Evolutionary conservation across 2,329 filamentous ascomycete genomes (phyloP).

Genomic region (Aspergillus puulaauensis): DNA sequence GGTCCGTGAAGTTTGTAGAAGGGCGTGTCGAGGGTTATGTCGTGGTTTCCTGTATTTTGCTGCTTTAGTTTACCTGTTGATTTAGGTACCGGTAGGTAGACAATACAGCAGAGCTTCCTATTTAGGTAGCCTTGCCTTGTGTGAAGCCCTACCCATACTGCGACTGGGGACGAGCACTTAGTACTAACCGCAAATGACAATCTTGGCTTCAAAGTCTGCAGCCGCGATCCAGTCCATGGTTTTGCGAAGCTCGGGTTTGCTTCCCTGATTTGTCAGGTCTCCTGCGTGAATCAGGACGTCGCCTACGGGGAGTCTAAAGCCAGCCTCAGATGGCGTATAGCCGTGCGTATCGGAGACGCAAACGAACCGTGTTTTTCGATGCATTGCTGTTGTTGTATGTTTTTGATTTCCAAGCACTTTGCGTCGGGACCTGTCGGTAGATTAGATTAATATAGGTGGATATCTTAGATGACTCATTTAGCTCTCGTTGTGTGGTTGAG

Average conservation of each 20-base stretch:
- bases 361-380: conserved; percentile 52
- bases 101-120: no score
- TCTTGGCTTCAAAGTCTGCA: conserved; percentile 55
- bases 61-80: neutral
- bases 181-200: conserved; percentile 53
- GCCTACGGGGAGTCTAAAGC: conserved; percentile 54
- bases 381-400: conserved; percentile 19
- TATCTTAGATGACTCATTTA: neutral
- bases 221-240: conserved; percentile 55
- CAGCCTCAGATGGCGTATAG: conserved; percentile 48
- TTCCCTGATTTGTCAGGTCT: conserved; percentile 59
- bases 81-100: neutral
- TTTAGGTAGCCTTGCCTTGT: no score
- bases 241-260: conserved; percentile 50
- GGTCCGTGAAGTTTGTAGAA: conserved; percentile 47
- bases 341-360: conserved; percentile 62
- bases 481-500: no score
- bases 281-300: conserved; percentile 61
- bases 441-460: neutral
- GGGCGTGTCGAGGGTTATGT: conserved; percentile 52
- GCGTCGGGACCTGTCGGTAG: neutral
- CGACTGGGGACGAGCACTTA: neutral
- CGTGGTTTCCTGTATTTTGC: conserved; percentile 54
- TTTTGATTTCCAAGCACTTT: neutral
- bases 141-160: no score